These are phyloP conservation scores for Aspergillus texensis DNA, from an alignment of 2,329 filamentous ascomycete genomes.

Conservation along the genomic window DNA sequence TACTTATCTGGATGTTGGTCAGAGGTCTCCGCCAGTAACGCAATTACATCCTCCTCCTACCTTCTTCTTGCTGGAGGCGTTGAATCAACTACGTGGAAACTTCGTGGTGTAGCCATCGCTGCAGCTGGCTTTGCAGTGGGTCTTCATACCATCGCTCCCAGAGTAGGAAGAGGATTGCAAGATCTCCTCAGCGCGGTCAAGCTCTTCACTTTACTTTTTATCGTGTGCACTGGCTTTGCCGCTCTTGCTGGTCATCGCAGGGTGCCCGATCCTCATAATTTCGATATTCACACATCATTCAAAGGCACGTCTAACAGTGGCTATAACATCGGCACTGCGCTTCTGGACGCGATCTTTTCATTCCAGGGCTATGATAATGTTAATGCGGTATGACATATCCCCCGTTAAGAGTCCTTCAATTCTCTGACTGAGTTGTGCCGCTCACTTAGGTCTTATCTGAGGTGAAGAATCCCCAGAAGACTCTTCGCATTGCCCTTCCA, in stretches of 20 bases:
- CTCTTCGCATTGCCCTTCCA: constrained; percentile 56
- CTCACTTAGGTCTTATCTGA: constrained; percentile 51
- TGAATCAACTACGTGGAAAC: constrained; percentile 27
- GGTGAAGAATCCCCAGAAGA: constrained; percentile 57
- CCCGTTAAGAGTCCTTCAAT: background rate
- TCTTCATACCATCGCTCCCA: constrained; percentile 45
- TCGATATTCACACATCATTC: constrained; percentile 32
- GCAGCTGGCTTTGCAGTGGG: constrained; percentile 39
- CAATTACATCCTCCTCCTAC: constrained; percentile 28
- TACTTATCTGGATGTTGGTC: background rate
- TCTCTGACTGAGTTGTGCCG: background rate
- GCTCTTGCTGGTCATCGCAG: constrained; percentile 39
- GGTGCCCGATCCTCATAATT: constrained; percentile 45
- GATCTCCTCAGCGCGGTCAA: constrained; percentile 51
- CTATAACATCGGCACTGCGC: constrained; percentile 27
- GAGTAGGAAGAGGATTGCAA: constrained; percentile 46
- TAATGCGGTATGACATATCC: constrained; percentile 14
- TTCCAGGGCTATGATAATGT: constrained; percentile 48
- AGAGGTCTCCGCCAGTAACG: constrained; percentile 27
- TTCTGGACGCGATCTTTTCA: constrained; percentile 41
- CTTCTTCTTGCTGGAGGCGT: constrained; percentile 27
- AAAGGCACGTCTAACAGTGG: constrained; percentile 23
- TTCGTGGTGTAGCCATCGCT: constrained; percentile 31
- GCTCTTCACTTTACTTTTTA: constrained; percentile 47
- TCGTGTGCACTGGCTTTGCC: constrained; percentile 48